Base-by-base conservation (phyloP, 768 basidiomycete species). In the Phlegmacium glaucopus region DNA sequence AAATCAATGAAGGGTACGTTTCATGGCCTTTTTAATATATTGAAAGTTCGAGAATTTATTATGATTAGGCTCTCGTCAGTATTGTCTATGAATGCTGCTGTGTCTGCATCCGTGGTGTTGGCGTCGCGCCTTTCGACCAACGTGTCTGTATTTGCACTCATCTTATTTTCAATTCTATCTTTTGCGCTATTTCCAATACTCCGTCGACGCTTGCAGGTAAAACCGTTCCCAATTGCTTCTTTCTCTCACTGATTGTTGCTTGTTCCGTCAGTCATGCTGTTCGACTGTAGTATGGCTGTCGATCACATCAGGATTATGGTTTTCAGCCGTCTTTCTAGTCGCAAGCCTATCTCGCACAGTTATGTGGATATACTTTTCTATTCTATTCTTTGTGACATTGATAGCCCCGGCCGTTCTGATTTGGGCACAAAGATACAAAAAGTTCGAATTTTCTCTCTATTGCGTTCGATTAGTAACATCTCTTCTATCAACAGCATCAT, bases 61-160 rank as follows among this genome's bases (percentile, higher is more conserved):
- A 49, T 48, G 44, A 52, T 52, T 61, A 90, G 90, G 62, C 66
- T 91, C 45, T 87, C 86, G 36, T 90, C 88, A 39, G 87, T 93
- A 39, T 63, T 93, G 47, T 91, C 89, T 36, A 90, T 87, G 75
- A 92, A 93, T 60, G 94, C 94, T 38, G 91, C 90, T 27, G 83
- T 96, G 49, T 94, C 90, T 36, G 90, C 91, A 13, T 91, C 90
- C 27, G 88, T 96, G 39, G 94, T 98, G 46, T 75, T 97, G 52
- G 92, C 94, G 27, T 96, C 94, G 34, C 87, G 95, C 54, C 74
- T 98, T 32, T 71, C 79, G 36, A 83, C 87, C 55, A 89, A 93
- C 64, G 65, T 87, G 39, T 82, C 88, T 18, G 95, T 96, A 17
- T 97, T 97, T 61, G 84, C 91, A 29, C 78, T 98, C 48, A 81